Evolutionary conservation across 306 rosid genomes (phyloP), one percentile per base, ranked within the genome.

Genomic region (Castanea mollissima): DNA sequence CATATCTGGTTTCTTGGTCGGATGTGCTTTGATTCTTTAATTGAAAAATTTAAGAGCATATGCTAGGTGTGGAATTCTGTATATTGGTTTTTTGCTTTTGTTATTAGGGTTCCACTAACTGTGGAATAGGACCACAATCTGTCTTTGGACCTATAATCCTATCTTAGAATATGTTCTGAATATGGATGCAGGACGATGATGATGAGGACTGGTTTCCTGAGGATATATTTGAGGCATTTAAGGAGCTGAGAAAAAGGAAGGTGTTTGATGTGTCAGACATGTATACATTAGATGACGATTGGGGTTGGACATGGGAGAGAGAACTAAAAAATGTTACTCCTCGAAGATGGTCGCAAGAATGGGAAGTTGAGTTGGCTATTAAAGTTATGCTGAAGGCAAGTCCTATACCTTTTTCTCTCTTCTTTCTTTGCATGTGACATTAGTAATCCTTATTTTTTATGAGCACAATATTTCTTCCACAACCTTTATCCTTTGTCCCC

Each of bases 281-380:
- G 99, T 92, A 92, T 81, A 92, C 99, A 71, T 77, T 94, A 70
- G 97, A 97, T 71, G 97, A 95, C 85, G 98, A 87, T 69, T 95
- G 99, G 98, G 97, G 97, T 79, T 95, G 99, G 99, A 95, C 92
- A 25, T 95, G 99, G 99, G 99, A 92, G 76, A 90, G 60, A 84
- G 91, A 95, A 73, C 79, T 90, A 71, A 89, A 84, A 90, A 92
- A 80, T 75, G 87, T 72, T 90, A 83, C 88, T 85, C 99, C 97
- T 3, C 78, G 83, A 55, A 86, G 86, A 84, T 95, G 99, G 99
- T 92, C 97, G 60, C 98, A 87, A 76, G 99, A 95, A 82, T 87
- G 97, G 99, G 99, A 95, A 91, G 93, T 91, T 55, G 96, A 85
- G 83, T 78, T 95, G 89, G 97, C 97, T 71, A 85, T 91, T 80